A percentile compares a stretch with the other conserved stretches of the same genome.
phyloP scores from a whole-genome alignment of 2,329 filamentous ascomycete genomes.

The Cercospora berteroae region DNA sequence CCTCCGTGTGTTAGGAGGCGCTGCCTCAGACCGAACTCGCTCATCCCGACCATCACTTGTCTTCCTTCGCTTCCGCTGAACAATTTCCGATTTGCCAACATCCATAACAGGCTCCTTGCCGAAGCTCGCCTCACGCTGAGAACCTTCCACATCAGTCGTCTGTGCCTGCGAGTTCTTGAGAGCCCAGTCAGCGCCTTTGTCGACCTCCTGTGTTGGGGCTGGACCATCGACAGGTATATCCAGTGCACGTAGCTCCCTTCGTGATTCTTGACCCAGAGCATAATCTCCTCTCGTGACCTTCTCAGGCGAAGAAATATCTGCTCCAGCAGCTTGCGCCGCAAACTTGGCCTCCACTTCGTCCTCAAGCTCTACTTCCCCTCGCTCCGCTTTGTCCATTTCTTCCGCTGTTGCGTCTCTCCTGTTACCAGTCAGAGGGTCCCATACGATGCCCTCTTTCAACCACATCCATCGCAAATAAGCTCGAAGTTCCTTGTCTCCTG shows the following conservation, averaged over 20 bases:
- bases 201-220: not conserved
- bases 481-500: slow-evolving; percentile 82
- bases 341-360: slow-evolving; percentile 33
- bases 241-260: not conserved
- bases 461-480: slow-evolving; percentile 89
- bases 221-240: not conserved
- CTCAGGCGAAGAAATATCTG: slow-evolving; percentile 13
- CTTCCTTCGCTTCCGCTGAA: not conserved
- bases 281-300: slow-evolving; percentile 14
- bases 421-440: slow-evolving; percentile 71
- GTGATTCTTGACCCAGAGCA: not conserved
- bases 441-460: slow-evolving; percentile 80
- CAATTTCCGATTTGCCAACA: not conserved
- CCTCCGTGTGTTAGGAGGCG: not conserved
- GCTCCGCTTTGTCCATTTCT: slow-evolving; percentile 57
- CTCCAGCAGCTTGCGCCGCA: slow-evolving; percentile 26
- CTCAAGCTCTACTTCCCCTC: slow-evolving; percentile 53
- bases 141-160: not conserved
- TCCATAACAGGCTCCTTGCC: not conserved
- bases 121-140: not conserved
- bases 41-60: not conserved
- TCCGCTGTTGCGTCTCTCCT: slow-evolving; percentile 54
- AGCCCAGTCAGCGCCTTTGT: not conserved
- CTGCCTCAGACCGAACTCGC: not conserved
- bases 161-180: not conserved